A percentile compares a stretch with the other conserved stretches of the same genome.
These are phyloP conservation scores for Cucurbita argyrosperma DNA, from an alignment of 306 rosid genomes.

Conservation along the genomic window DNA sequence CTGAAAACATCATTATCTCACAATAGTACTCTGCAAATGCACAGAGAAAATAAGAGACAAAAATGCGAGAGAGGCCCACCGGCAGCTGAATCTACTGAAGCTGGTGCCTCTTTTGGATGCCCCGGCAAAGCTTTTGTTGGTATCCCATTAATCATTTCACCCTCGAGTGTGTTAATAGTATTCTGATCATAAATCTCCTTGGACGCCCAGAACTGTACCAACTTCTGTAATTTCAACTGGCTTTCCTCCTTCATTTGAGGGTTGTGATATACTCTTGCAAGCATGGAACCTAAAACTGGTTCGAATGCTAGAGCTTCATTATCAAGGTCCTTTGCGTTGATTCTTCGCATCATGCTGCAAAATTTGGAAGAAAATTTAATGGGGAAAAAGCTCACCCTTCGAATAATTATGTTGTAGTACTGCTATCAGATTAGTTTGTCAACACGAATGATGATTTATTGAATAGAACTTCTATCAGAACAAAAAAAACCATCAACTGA, in stretches of 20 bases:
- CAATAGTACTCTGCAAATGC: background rate
- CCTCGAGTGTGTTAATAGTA: constrained; percentile 47
- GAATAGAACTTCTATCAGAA: background rate
- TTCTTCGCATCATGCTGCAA: constrained; percentile 56
- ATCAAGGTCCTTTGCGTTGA: constrained; percentile 42
- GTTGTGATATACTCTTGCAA: constrained; percentile 79
- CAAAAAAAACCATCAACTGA: background rate
- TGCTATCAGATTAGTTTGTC: background rate
- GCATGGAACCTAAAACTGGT: constrained; percentile 87
- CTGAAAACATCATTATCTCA: background rate
- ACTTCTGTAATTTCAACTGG: constrained; percentile 64
- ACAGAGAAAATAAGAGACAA: background rate
- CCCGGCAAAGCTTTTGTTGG: constrained; percentile 46
- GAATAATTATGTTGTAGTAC: background rate
- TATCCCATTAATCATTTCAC: constrained; percentile 71
- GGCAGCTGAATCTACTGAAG: constrained; percentile 42
- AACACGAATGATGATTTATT: background rate
- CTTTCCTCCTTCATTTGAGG: constrained; percentile 85
- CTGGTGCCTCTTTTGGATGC: constrained; percentile 37
- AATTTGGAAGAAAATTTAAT: background rate
- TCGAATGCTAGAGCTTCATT: constrained; percentile 76
- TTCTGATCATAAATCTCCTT: constrained; percentile 69
- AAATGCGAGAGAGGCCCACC: constrained; percentile 24
- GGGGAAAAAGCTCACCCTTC: background rate
- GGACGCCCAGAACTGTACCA: constrained; percentile 92